Conservation (phyloP, 768 basidiomycete species). For the Pleurotus citrinopileatus region DNA sequence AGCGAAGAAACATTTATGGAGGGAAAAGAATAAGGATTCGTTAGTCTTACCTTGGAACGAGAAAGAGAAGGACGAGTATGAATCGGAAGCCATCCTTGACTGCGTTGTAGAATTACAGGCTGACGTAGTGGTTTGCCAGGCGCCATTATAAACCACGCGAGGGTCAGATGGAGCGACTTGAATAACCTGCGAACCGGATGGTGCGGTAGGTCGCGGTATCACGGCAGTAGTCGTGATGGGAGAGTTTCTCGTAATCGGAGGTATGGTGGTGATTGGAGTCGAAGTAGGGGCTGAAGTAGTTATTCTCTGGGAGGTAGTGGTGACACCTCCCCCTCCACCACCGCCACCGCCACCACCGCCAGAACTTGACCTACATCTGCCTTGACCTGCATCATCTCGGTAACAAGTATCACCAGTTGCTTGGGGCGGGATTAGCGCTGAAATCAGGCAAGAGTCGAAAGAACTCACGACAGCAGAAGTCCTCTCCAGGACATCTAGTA, state of each 20-base stretch:
- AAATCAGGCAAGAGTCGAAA: not conserved
- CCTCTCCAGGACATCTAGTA: not conserved
- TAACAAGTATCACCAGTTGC: constrained; percentile 5
- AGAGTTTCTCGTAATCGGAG: not conserved
- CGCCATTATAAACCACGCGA: not conserved
- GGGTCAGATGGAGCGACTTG: not conserved
- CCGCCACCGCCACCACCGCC: not conserved
- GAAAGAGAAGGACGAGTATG: not conserved
- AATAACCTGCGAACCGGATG: not conserved
- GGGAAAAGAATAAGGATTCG: not conserved
- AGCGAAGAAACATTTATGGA: not conserved
- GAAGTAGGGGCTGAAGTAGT: not conserved
- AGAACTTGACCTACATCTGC: not conserved
- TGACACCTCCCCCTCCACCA: not conserved
- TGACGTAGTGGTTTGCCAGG: not conserved
- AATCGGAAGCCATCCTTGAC: not conserved
- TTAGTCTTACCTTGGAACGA: not conserved
- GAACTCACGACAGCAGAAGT: constrained; percentile 8
- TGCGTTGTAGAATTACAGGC: not conserved
- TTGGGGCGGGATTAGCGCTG: not conserved
- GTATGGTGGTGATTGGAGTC: not conserved
- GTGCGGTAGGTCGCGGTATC: not conserved
- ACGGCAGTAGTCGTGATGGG: not conserved
- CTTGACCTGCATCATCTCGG: not conserved
- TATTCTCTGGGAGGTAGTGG: not conserved